phyloP scores from a whole-genome alignment of 2,329 filamentous ascomycete species.

The Bimuria novae-zelandiae region DNA sequence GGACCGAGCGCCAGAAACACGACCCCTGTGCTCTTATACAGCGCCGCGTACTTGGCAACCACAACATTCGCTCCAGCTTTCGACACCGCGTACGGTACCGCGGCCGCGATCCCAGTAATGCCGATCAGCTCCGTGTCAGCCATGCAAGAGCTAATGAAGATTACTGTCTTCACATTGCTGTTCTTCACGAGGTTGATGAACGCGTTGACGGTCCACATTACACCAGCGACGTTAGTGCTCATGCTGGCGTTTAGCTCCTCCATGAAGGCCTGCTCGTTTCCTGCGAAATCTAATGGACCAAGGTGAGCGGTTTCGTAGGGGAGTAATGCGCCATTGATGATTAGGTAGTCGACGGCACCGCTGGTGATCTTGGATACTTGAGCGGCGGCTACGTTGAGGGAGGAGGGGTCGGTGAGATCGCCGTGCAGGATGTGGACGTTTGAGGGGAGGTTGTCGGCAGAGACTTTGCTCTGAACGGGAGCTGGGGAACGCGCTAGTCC shows the following conservation, averaged over 20 bases:
- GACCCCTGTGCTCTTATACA: slow-evolving; percentile 31
- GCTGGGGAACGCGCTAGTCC: slow-evolving; percentile 34
- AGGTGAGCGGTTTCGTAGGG: slow-evolving; percentile 18
- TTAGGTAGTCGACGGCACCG: slow-evolving; percentile 49
- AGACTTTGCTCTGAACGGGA: background rate
- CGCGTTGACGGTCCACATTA: slow-evolving; percentile 42
- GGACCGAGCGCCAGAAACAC: slow-evolving; percentile 26
- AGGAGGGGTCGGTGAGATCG: slow-evolving; percentile 40
- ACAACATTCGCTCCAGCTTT: slow-evolving; percentile 51
- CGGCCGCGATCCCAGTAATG: slow-evolving; percentile 24
- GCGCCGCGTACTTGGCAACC: slow-evolving; percentile 48
- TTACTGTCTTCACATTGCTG: slow-evolving; percentile 48
- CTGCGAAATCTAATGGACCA: slow-evolving; percentile 20
- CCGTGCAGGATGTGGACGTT: slow-evolving; percentile 48
- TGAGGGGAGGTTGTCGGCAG: background rate
- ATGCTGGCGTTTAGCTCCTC: slow-evolving; percentile 20
- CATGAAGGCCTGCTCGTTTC: slow-evolving; percentile 12
- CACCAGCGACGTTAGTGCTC: slow-evolving; percentile 35
- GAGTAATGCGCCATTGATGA: slow-evolving; percentile 48
- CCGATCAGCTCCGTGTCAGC: slow-evolving; percentile 41
- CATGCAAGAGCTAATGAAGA: slow-evolving; percentile 47
- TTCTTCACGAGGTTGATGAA: slow-evolving; percentile 50
- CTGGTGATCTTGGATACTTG: slow-evolving; percentile 39
- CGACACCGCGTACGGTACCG: slow-evolving; percentile 42
- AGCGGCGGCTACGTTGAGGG: slow-evolving; percentile 42